Base-by-base conservation (phyloP, 805 yeast genomes). In the Pichia ethanolica region DNA sequence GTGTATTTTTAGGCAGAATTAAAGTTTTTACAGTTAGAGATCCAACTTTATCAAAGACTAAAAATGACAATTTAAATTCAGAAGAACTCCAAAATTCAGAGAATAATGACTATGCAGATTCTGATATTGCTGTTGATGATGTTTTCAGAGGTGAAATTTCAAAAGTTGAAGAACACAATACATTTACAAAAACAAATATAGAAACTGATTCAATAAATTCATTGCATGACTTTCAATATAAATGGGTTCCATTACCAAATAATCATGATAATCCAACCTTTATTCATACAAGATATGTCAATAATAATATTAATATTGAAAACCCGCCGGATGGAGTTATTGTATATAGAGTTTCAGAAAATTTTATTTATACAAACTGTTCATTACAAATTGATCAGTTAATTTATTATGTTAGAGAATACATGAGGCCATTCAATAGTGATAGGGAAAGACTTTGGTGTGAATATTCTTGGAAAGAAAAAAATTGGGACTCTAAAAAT, bases 291-390 rank as follows among this genome's bases (percentile, higher is more conserved):
- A 46, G 59, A 28, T 60, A 56, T 45, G 56, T 79, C 48, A 87
- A 90, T 64, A 68, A 75, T 5, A 76, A 74, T 13, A 65, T 89
- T 14, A 62, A 71, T 0, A 77, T 90, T 7, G 64, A 64, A 13
- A 86, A 89, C 2, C 96, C 97, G 13, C 97, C 97, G 32, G 88
- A 91, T 1, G 97, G 97, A 35, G 89, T 90, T 14, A 59, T 89
- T 50, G 95, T 90, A 3, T 90, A 83, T 71, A 78, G 93, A 59
- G 85, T 93, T 39, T 70, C 82, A 20, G 97, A 90, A 60, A 72
- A 89, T 13, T 85, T 86, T 67, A 78, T 88, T 1, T 90, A 89
- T 68, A 81, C 95, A 38, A 90, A 90, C 63, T 75, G 85, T 42
- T 81, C 96, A 0, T 69, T 77, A 53, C 95, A 86, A 63, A 72